A percentile compares a stretch with the other conserved stretches of the same genome.
phyloP scores from a whole-genome alignment of 305 asterid genomes.

The Solanum hybrid region DNA sequence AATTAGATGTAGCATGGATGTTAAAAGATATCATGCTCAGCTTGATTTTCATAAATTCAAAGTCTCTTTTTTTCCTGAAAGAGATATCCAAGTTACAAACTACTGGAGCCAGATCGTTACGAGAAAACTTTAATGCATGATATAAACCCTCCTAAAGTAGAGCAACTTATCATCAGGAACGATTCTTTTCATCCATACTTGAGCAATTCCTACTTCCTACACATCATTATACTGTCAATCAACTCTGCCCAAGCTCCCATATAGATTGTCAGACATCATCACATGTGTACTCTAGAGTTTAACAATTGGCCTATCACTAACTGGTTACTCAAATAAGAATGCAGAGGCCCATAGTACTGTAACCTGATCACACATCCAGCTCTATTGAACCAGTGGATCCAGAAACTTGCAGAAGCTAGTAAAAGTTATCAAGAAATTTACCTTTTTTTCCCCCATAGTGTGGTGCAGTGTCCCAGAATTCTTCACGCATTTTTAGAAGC shows the following conservation, averaged over 20 bases:
- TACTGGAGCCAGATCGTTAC: neutral
- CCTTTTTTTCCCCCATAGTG: constrained; percentile 87
- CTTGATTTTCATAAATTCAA: neutral
- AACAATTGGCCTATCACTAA: neutral
- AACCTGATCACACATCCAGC: neutral
- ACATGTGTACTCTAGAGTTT: neutral
- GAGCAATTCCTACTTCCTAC: neutral
- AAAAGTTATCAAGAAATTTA: constrained; percentile 4
- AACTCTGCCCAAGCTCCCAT: neutral
- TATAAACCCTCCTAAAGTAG: neutral
- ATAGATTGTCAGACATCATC: neutral
- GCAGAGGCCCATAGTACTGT: neutral
- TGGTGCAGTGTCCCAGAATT: constrained; percentile 95
- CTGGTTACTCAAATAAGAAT: neutral
- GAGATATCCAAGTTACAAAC: neutral
- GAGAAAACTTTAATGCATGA: neutral
- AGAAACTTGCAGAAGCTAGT: neutral
- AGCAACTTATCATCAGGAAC: neutral
- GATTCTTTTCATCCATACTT: neutral
- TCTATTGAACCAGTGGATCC: neutral
- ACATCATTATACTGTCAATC: neutral
- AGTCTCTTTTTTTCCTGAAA: neutral
- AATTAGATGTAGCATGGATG: neutral
- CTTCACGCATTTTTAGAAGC: constrained; percentile 70
- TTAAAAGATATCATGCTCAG: neutral